Evolutionary conservation across 2,329 filamentous ascomycete genomes (phyloP), one percentile per base, ranked within the genome.

Genomic region (Epichloe uncinata): DNA sequence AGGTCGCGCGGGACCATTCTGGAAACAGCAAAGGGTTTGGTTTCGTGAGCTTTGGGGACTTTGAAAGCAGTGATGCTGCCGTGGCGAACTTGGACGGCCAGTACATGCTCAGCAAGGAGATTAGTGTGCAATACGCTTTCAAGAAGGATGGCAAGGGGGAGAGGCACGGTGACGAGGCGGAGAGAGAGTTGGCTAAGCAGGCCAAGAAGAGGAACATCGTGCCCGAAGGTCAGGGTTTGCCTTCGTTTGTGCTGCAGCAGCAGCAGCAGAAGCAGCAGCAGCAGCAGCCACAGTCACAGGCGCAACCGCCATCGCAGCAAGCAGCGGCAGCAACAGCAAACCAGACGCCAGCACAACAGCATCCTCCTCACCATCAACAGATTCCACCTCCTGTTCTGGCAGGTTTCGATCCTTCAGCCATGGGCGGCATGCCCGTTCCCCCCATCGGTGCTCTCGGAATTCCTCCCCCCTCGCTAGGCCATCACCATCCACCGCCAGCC

Each of bases 111-210:
- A 95, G 93, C 74, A 95, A 95, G 71, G 87, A 95, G 67, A 85
- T 97, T 59, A 87, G 85, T 3, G 93, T 98, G 42, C 91, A 97
- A 68, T 98, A 97, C 67, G 93, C 93, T 38, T 97, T 95, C 78
- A 98, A 98, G 76, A 97, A 97, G 70, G 93, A 98, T 62, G 93
- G 93, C 58, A 95, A 95, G 71, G 91, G 91, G 59, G 91, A 97
- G 70, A 77, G 93, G 52, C 93, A 98, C 64, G 93, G 93, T 60
- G 93, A 98, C 65, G 79, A 89, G 59, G 93, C 93, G 33, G 93
- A 98, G 70, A 78, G 93, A 61, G 85, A 88, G 72, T 79, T 98
- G 44, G 93, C 93, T 33, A 83, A 85, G 30, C 87, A 96, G 69
- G 93, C 90, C 51, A 91, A 91, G 70, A 91, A 90, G 64, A 87